Conservation (phyloP, 495 filamentous ascomycete genomes). For the Penicillium bialowiezense region DNA sequence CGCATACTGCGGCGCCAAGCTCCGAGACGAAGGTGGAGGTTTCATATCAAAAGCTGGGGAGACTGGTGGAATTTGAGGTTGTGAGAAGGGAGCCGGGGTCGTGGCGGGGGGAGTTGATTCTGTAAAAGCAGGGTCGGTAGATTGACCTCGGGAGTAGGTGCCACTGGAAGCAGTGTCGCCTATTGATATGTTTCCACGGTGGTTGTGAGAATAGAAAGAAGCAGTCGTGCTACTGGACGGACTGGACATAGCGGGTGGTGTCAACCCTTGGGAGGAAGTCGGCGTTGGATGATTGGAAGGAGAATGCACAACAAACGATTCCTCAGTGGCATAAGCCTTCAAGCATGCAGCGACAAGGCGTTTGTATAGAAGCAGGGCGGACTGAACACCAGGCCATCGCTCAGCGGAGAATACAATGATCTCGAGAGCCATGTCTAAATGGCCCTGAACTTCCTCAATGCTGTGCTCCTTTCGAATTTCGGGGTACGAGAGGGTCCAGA, state of each 20-base stretch:
- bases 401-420: slow-evolving; percentile 71
- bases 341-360: slow-evolving; percentile 79
- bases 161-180: slow-evolving; percentile 33
- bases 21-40: slow-evolving; percentile 8
- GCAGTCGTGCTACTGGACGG: slow-evolving; percentile 41
- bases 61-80: slow-evolving; percentile 15
- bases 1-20: slow-evolving; percentile 19
- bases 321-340: slow-evolving; percentile 72
- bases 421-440: slow-evolving; percentile 69
- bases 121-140: slow-evolving; percentile 31
- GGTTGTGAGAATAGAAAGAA: slow-evolving; percentile 36
- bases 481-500: slow-evolving; percentile 84
- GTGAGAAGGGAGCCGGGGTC: slow-evolving; percentile 19
- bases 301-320: slow-evolving; percentile 64
- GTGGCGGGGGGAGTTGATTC: slow-evolving; percentile 22
- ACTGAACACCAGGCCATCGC: slow-evolving; percentile 84
- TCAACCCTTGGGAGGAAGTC: slow-evolving; percentile 39
- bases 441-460: slow-evolving; percentile 66
- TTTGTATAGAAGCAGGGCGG: slow-evolving; percentile 75
- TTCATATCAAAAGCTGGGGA: slow-evolving; percentile 20
- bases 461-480: slow-evolving; percentile 70
- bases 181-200: slow-evolving; percentile 24
- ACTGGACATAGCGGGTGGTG: slow-evolving; percentile 51
- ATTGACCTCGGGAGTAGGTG: slow-evolving; percentile 38
- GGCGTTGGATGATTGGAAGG: slow-evolving; percentile 52